Evolutionary conservation across 176 grass and related monocot species (phyloP).

Genomic region (Oryza longistaminata): DNA sequence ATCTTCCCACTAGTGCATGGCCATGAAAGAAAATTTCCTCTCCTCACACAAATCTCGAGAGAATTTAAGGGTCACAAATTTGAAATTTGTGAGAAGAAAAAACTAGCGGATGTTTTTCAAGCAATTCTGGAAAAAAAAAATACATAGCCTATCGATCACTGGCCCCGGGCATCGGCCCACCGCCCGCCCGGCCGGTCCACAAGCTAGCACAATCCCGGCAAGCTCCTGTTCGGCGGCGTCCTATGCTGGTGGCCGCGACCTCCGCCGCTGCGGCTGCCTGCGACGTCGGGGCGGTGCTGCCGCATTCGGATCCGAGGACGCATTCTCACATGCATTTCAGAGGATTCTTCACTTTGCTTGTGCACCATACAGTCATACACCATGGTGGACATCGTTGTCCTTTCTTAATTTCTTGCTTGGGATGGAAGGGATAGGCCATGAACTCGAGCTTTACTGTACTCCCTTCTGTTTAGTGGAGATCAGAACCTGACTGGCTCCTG

Average conservation of each 20-base stretch:
- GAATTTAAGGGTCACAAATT: no score
- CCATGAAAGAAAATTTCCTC: no score
- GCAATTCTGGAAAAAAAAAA: no score
- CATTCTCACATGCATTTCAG: background rate
- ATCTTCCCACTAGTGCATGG: no score
- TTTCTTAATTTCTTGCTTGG: conserved; percentile 32
- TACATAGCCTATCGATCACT: background rate
- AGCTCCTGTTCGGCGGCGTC: conserved; percentile 29
- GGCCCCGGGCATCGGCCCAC: background rate
- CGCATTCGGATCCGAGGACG: background rate
- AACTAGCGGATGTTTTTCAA: no score
- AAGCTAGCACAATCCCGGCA: conserved; percentile 35
- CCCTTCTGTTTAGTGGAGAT: conserved; percentile 26
- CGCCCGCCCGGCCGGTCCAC: background rate
- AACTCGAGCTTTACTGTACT: no score
- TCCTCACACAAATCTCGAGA: no score
- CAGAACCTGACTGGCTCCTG: background rate
- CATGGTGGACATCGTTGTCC: conserved; percentile 45
- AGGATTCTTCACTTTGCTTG: conserved; percentile 35
- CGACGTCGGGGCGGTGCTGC: conserved; percentile 2
- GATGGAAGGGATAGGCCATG: no score
- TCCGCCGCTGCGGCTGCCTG: background rate
- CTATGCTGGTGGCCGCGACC: background rate
- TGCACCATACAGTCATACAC: conserved; percentile 15
- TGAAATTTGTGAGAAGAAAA: no score